Percentiles rank a stretch among this genome's conserved stretches.
These are phyloP conservation scores for Parachlorella kessleri DNA, from an alignment of 139 green algal genomes.

Conservation along the genomic window DNA sequence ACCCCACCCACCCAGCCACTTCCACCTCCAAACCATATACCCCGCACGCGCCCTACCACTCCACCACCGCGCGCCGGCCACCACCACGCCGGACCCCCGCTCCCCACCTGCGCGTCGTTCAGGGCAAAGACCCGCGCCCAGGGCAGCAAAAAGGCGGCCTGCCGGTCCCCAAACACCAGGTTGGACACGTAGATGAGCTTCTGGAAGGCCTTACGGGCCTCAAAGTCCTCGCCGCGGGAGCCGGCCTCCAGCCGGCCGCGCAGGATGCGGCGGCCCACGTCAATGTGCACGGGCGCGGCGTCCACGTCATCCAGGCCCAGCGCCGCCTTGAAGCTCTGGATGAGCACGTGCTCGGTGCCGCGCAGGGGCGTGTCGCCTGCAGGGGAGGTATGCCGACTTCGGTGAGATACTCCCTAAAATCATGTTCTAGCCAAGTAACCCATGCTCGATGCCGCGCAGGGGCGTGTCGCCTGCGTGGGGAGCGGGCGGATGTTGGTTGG, in stretches of 20 bases:
- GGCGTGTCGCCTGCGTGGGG: conserved; percentile 78
- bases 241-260: conserved; percentile 70
- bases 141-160: conserved; percentile 92
- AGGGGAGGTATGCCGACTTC: no score
- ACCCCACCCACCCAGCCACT: background rate
- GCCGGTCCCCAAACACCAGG: conserved; percentile 84
- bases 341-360: conserved; percentile 19
- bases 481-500: no score
- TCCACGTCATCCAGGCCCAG: conserved; percentile 90
- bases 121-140: conserved; percentile 93
- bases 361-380: conserved; percentile 70
- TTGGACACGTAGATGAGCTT: conserved; percentile 96
- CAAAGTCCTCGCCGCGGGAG: conserved; percentile 54
- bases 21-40: background rate
- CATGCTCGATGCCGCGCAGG: conserved; percentile 46
- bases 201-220: conserved; percentile 87
- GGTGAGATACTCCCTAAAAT: no score
- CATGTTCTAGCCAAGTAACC: no score
- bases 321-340: conserved; percentile 79
- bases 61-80: no score
- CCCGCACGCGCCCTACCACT: no score
- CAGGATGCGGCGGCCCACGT: conserved; percentile 83
- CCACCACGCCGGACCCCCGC: no score
- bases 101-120: conserved; percentile 69
- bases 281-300: conserved; percentile 93